These are phyloP conservation scores for Russula sp. DNA, from an alignment of 768 basidiomycete species.

Conservation along the genomic window DNA sequence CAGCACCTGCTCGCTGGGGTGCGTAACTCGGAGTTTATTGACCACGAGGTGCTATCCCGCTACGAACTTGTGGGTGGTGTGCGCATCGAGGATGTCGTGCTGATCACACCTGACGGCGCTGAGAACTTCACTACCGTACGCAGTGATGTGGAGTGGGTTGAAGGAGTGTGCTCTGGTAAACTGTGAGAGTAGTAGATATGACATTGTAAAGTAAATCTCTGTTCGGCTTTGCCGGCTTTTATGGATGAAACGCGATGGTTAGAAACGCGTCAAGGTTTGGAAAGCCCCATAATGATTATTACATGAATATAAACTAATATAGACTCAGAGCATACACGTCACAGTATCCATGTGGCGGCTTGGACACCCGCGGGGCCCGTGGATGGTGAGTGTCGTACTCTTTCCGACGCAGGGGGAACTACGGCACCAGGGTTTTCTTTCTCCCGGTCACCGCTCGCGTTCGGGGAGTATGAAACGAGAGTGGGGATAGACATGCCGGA, in stretches of 20 bases:
- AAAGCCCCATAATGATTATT: too few relatives aligned
- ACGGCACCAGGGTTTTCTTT: too few relatives aligned
- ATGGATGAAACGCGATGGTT: neutral
- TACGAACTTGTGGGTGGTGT: slow-evolving; percentile 89
- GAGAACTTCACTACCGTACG: slow-evolving; percentile 84
- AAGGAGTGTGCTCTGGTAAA: slow-evolving; percentile 71
- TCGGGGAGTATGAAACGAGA: too few relatives aligned
- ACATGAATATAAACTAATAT: neutral
- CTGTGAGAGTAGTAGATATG: slow-evolving; percentile 23
- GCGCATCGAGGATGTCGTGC: slow-evolving; percentile 87
- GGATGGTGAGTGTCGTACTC: neutral
- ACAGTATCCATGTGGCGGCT: neutral
- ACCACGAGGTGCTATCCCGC: slow-evolving; percentile 57
- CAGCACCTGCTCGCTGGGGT: slow-evolving; percentile 65
- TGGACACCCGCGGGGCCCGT: neutral
- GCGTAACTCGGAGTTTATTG: slow-evolving; percentile 57
- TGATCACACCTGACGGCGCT: slow-evolving; percentile 66
- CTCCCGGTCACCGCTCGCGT: too few relatives aligned
- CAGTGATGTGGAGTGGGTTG: slow-evolving; percentile 80
- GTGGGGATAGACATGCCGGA: too few relatives aligned
- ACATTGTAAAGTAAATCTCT: neutral
- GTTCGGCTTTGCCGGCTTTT: neutral
- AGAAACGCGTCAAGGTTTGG: neutral
- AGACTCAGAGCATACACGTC: neutral
- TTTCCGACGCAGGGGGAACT: neutral